Evolutionary conservation across 2,329 filamentous ascomycete species (phyloP).

Genomic region (Diaporthe longicolla): DNA sequence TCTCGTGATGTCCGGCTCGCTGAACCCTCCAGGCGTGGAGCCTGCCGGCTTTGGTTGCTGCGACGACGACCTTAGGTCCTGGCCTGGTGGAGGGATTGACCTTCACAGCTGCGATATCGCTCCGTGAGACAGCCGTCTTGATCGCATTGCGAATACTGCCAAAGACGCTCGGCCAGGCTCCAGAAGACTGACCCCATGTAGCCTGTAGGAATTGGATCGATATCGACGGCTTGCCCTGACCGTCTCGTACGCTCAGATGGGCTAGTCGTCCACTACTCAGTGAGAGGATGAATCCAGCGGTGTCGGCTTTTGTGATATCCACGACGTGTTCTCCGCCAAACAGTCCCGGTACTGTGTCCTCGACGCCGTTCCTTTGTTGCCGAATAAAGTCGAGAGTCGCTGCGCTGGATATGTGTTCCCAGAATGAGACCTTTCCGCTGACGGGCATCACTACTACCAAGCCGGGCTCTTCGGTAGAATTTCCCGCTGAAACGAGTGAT

Average conservation of each 20-base stretch:
- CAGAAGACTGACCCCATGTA: constrained; percentile 66
- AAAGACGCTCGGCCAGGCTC: constrained; percentile 72
- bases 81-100: constrained; percentile 79
- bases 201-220: constrained; percentile 82
- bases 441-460: constrained; percentile 88
- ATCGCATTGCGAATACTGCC: constrained; percentile 85
- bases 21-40: constrained; percentile 91
- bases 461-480: constrained; percentile 84
- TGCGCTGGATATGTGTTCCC: constrained; percentile 94
- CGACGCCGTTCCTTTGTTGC: constrained; percentile 84
- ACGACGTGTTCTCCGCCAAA: constrained; percentile 83
- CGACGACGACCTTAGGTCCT: constrained; percentile 87
- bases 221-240: constrained; percentile 87
- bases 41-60: constrained; percentile 82
- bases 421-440: constrained; percentile 89
- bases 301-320: constrained; percentile 85
- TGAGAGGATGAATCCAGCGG: constrained; percentile 86
- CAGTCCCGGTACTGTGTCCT: constrained; percentile 80
- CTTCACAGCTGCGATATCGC: constrained; percentile 84
- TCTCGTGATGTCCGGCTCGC: constrained; percentile 85
- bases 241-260: constrained; percentile 87
- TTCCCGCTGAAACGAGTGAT: constrained; percentile 83
- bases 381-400: constrained; percentile 87
- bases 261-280: constrained; percentile 90
- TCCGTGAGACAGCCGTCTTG: constrained; percentile 77